A percentile compares a stretch with the other conserved stretches of the same genome.
These are phyloP conservation scores for Monilinia aucupariae DNA, from an alignment of 2,329 filamentous ascomycete genomes.

Conservation along the genomic window DNA sequence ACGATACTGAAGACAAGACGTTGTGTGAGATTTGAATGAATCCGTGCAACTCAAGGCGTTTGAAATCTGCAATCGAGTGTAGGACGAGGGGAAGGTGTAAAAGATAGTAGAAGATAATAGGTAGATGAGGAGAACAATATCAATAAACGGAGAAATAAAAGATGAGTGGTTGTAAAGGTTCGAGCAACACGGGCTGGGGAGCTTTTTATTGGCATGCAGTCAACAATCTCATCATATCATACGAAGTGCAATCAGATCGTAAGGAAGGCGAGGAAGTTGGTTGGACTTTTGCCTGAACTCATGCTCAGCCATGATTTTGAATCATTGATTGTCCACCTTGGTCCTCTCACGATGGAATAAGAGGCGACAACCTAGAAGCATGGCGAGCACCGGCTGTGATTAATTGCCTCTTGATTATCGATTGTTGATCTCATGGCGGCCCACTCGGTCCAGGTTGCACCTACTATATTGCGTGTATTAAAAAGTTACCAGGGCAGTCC, in stretches of 20 bases:
- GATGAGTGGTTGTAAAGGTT: not conserved
- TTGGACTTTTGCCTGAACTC: not conserved
- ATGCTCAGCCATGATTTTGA: not conserved
- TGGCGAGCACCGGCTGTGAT: constrained; percentile 1
- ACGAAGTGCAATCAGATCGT: too few relatives aligned
- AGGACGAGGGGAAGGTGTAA: not conserved
- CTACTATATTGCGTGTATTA: not conserved
- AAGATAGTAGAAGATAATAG: not conserved
- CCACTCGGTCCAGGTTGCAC: constrained; percentile 7
- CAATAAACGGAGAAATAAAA: not conserved
- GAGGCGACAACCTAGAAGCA: constrained; percentile 2
- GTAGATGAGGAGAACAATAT: not conserved
- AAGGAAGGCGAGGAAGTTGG: too few relatives aligned
- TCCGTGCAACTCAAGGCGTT: not conserved
- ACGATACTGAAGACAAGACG: not conserved
- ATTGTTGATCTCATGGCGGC: not conserved
- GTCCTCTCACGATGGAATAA: not conserved
- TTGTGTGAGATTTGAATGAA: constrained; percentile 1
- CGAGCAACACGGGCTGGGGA: constrained; percentile 2
- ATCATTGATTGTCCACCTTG: not conserved
- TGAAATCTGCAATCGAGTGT: not conserved
- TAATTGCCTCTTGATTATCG: constrained; percentile 7
- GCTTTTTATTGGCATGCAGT: not conserved
- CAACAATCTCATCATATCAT: not conserved
- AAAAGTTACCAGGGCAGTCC: not conserved